Base-by-base conservation (phyloP, 768 basidiomycete genomes). In the Strobilomyces dryophilus region DNA sequence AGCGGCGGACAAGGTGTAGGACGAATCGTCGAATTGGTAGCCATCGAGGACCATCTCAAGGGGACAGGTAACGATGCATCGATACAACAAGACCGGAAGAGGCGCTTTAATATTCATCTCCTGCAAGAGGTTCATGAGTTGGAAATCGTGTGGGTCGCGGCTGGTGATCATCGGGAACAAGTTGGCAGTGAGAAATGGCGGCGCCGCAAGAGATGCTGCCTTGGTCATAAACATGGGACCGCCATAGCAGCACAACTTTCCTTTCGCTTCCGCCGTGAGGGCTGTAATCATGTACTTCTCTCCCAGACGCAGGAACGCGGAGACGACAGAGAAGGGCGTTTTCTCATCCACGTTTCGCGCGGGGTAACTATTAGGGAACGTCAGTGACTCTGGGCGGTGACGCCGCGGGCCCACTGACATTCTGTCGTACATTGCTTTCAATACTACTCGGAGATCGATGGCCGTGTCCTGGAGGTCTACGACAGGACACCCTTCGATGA, bases 401-500 rank as follows among this genome's bases (percentile, higher is more conserved):
- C 8, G 34, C 8, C 34, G 34, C 15, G 8, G 6, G 29, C 11
- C 8, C 17, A 42, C 42, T 29, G 6, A 43, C 42, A 26, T 29
- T 9, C 42, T 27, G 26, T 43, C 27, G 27, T 43, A 43, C 42
- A 43, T 43, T 17, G 42, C 42, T n/a, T 43, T 43, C 11, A 61
- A 54, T 32, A 63, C 26, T 0, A 50, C 42, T 26, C 60, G 51
- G 10, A 65, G 4, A 8, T 66, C 59, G 0, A 2, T n/a, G 18
- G 29, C 46, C 3, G 36, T 7, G 17, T 66, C 66, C 2, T 56
- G 32, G 18, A 66, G 54, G 21, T 41, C 36, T 45, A 66, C 7
- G 35, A 55, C 56, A 4, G 64, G 66, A 49, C 61, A 63, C 6
- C 14, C 10, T 0, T 65, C 64, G 18, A 65, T 41, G 12, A 45